Conservation (phyloP, 2,329 filamentous ascomycete genomes). For the Aspergillus sp. region DNA sequence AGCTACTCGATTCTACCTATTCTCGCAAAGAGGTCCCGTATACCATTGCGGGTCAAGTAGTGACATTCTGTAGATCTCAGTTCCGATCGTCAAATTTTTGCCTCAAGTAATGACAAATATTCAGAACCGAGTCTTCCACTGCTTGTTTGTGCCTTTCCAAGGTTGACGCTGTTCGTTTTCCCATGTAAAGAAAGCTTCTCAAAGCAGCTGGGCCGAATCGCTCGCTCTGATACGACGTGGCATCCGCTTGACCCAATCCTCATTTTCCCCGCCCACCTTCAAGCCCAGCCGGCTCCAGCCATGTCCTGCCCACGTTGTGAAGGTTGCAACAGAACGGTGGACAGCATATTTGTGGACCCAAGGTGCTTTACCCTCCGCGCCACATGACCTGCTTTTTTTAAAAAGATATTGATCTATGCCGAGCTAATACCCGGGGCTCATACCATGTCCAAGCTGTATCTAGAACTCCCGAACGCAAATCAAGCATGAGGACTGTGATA, state of each 20-base stretch:
- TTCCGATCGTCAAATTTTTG: too few species aligned
- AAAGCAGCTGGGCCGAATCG: neutral
- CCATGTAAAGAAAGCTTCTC: neutral
- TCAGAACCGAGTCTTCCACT: too few species aligned
- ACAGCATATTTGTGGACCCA: neutral
- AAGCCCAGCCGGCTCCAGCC: neutral
- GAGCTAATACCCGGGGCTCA: neutral
- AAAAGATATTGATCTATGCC: neutral
- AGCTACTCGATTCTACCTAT: neutral
- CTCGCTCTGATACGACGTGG: too few species aligned
- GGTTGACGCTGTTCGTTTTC: neutral
- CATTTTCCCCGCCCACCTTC: neutral
- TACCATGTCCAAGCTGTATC: too few species aligned
- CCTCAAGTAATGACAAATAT: too few species aligned
- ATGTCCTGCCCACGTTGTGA: neutral
- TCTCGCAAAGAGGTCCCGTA: too few species aligned
- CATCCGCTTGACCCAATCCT: neutral
- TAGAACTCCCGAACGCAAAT: too few species aligned
- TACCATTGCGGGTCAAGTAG: too few species aligned
- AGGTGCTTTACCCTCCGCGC: neutral
- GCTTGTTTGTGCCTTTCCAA: too few species aligned
- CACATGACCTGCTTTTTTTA: neutral
- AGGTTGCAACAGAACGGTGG: neutral
- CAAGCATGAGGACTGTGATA: too few species aligned
- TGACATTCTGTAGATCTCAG: too few species aligned